These are phyloP conservation scores for Chaetothyriales sp. DNA, from an alignment of 2,329 filamentous ascomycete species.

Conservation along the genomic window DNA sequence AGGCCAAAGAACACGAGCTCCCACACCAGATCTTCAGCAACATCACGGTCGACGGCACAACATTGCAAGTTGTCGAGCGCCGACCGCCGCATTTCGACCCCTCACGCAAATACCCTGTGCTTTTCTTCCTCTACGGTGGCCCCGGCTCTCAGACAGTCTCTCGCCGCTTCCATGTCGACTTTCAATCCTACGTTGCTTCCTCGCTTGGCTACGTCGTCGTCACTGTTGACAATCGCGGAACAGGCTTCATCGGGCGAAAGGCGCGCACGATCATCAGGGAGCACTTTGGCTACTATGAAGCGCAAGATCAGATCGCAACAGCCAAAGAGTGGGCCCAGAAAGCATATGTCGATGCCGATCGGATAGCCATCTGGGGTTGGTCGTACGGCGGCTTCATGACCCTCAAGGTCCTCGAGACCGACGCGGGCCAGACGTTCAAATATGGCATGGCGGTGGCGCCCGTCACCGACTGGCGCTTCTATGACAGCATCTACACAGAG, in stretches of 20 bases:
- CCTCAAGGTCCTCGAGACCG: conserved; percentile 83
- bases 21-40: conserved; percentile 73
- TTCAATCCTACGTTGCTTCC: conserved; percentile 77
- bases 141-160: conserved; percentile 82
- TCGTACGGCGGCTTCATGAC: conserved; percentile 93
- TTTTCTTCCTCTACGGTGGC: conserved; percentile 90
- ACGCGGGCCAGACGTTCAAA: conserved; percentile 77
- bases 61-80: conserved; percentile 63
- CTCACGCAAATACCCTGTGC: conserved; percentile 66
- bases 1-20: conserved; percentile 63
- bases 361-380: conserved; percentile 96
- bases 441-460: conserved; percentile 98
- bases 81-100: conserved; percentile 78
- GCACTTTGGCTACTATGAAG: conserved; percentile 72
- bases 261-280: conserved; percentile 70
- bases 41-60: conserved; percentile 67
- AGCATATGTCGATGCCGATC: conserved; percentile 65
- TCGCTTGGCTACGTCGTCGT: conserved; percentile 84
- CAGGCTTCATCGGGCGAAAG: conserved; percentile 75
- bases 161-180: conserved; percentile 71
- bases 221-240: conserved; percentile 86
- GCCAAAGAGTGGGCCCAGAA: conserved; percentile 73
- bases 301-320: conserved; percentile 79
- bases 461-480: conserved; percentile 96
- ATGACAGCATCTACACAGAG: conserved; percentile 88